Percentiles rank a stretch among this genome's conserved stretches.
phyloP scores from a whole-genome alignment of 2,329 filamentous ascomycete genomes.

The Penicillium sp. region DNA sequence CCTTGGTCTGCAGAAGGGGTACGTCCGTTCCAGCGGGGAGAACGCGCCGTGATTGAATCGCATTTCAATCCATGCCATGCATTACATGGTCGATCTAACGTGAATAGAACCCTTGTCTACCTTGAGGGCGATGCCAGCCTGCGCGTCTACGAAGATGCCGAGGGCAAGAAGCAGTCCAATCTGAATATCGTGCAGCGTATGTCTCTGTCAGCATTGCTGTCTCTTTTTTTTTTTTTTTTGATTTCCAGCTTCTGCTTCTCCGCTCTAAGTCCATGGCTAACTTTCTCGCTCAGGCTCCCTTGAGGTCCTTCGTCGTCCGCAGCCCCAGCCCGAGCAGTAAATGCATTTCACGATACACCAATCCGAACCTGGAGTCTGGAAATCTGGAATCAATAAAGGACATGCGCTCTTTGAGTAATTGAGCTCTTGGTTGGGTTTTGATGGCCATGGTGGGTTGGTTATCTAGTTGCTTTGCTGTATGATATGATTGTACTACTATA shows the following conservation, averaged over 20 bases:
- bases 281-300: constrained; percentile 22
- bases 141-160: constrained; percentile 59
- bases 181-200: constrained; percentile 76
- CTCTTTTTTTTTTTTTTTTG: background rate
- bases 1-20: constrained; percentile 76
- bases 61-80: too few species aligned
- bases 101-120: constrained; percentile 64
- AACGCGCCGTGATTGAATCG: too few species aligned
- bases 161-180: constrained; percentile 58
- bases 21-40: constrained; percentile 37
- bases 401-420: too few species aligned
- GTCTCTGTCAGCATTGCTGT: constrained; percentile 27
- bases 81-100: too few species aligned
- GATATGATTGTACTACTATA: constrained; percentile 28
- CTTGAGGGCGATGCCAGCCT: constrained; percentile 77
- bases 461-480: too few species aligned
- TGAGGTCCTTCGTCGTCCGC: constrained; percentile 34
- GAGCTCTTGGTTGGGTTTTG: background rate
- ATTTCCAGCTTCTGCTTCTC: background rate
- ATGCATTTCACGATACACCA: background rate
- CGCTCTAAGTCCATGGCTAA: constrained; percentile 1
- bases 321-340: constrained; percentile 9
- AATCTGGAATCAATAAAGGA: too few species aligned
- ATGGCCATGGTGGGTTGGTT: background rate
- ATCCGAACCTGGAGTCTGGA: too few species aligned